Base-by-base conservation (phyloP, 768 basidiomycete genomes). In the Strobilomyces dryophilus region DNA sequence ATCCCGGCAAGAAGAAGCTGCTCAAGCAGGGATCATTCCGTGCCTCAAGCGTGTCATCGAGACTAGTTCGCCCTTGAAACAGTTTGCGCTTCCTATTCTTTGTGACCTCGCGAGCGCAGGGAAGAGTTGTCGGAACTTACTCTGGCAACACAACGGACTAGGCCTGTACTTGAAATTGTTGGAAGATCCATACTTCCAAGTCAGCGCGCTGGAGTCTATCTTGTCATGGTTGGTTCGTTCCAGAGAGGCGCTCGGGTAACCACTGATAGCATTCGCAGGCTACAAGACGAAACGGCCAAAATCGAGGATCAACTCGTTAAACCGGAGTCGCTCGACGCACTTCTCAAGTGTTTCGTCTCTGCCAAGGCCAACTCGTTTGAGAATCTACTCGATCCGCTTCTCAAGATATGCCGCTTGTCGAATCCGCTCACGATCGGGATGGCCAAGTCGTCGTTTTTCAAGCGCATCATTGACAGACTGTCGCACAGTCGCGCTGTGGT, bases 51-150 rank as follows among this genome's bases (percentile, higher is more conserved):
- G 85, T 6, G 88, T 98, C 49, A 92, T 97, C 58, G 82, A 86
- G 64, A 86, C 84, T 7, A 88, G 82, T 55, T 97, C 95, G 9
- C 95, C 94, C 0, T 79, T 98, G 64, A 95, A 93, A 69, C 95
- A 99, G 63, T 98, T 99, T 63, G 97, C 95, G 0, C 76, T 99
- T 35, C 95, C 97, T 0, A 95, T 99, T 57, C 77, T 99, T 4
- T 98, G 95, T 70, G 97, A 99, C 66, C 81, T 98, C 41, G 92
- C 95, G 0, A 91, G 89, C 68, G 93, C 95, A 4, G 91, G 94
- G 45, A 98, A 98, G 76, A 90, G 85, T 52, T 94, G 92, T 64
- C 80, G 97, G 39, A 87, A 84, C 40, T 63, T 95, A 42, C 73
- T 98, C 51, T 95, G 95, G 95, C 90, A 95, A 63, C 86, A 97